Evolutionary conservation across 2,329 filamentous ascomycete species (phyloP), one percentile per base, ranked within the genome.

Genomic region (Diaporthe destruens): DNA sequence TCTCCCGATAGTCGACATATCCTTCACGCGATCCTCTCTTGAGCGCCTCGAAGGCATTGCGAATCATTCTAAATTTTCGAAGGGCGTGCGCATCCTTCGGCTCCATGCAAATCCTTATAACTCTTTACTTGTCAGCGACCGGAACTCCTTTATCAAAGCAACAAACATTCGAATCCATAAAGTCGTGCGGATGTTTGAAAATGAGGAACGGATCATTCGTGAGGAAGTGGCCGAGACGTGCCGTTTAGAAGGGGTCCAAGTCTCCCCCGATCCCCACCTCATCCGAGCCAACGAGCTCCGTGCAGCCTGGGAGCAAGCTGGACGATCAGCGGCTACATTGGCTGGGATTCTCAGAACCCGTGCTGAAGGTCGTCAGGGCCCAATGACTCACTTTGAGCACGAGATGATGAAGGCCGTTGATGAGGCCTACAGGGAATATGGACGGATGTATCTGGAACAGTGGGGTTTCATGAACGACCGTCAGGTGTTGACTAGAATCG

Each of bases 61-160:
- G 11, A 36, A 4, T 2, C 47, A 66, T 42, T 47, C 61, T 5
- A 29, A 5, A 3, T 20, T 66, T 39, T 39, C 47, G 3, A 53
- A 25, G 11, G 14, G 61, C 20, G 61, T 66, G 14, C 61, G 29
- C 20, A 20, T 25, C 25, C 2, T 66, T 7, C 61, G 29, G 2
- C 0, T 66, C 32, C 44, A 66, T 3, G 4, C 49, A 12, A 16
- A 59, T 29, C 6, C 34, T 3, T 66, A 66, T 20, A 39, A n/a
- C 8, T 1, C 23, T 34, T 9, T 1, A 2, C 25, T 66, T 9
- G 47, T 6, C 14, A 39, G 2, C n/a, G 2, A 39, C 39, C 11
- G 2, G 8, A 0, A 8, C 29, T 1, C 1, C 6, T 36, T 36
- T 11, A 8, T 6, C 7, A 6, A 1, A 36, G 34, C 3, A 36